A percentile compares a stretch with the other conserved stretches of the same genome.
Evolutionary conservation across 2,329 filamentous ascomycete species (phyloP).

Genomic region (Aspergillus sp.): DNA sequence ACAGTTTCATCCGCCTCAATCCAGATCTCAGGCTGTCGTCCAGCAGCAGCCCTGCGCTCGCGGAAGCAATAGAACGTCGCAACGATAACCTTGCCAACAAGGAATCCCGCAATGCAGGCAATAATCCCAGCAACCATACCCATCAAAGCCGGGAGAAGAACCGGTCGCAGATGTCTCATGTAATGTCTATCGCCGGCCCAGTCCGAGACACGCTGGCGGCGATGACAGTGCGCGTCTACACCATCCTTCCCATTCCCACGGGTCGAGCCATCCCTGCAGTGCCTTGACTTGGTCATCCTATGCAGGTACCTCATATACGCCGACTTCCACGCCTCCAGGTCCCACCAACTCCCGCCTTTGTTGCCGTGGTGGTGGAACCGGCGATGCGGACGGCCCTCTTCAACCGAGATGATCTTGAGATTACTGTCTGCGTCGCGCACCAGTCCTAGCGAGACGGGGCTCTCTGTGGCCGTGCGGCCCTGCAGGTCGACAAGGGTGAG

Average conservation of each 20-base stretch:
- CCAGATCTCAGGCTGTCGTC: too few relatives aligned
- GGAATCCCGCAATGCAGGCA: constrained; percentile 40
- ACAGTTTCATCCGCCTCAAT: background rate
- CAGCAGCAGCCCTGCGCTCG: background rate
- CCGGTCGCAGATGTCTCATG: constrained; percentile 32
- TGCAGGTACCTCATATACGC: constrained; percentile 22
- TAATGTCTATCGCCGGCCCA: constrained; percentile 25
- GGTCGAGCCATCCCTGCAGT: background rate
- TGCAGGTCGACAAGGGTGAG: constrained; percentile 25
- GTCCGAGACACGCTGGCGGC: constrained; percentile 16
- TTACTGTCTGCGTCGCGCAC: constrained; percentile 24
- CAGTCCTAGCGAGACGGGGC: constrained; percentile 31
- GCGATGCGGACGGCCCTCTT: constrained; percentile 18
- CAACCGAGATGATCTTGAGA: constrained; percentile 28
- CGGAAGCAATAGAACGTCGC: constrained; percentile 13
- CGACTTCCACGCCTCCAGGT: constrained; percentile 26
- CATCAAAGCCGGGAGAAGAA: constrained; percentile 40
- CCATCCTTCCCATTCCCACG: background rate
- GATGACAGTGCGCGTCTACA: background rate
- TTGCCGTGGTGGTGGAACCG: background rate
- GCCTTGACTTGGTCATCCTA: background rate
- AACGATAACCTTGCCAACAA: constrained; percentile 28
- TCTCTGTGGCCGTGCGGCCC: constrained; percentile 26
- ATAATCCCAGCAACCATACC: constrained; percentile 38
- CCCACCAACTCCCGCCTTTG: constrained; percentile 12